phyloP scores from a whole-genome alignment of 768 basidiomycete species.

The Pleurotus cornucopiae region DNA sequence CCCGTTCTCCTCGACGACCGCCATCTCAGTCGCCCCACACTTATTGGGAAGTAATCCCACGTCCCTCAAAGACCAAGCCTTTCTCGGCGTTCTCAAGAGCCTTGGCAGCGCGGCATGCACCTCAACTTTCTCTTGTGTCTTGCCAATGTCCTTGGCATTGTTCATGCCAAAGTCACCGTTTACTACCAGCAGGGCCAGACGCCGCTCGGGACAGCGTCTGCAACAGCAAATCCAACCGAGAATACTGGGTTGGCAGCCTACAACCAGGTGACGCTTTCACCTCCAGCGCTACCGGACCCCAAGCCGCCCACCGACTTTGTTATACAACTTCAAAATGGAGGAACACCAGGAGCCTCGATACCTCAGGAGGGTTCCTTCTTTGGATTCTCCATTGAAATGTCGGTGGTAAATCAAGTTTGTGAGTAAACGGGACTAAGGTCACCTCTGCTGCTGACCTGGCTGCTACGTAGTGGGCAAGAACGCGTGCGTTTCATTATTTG shows the following conservation, averaged over 20 bases:
- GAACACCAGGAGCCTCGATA: slow-evolving; percentile 30
- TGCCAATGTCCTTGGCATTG: slow-evolving; percentile 9
- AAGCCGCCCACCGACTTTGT: slow-evolving; percentile 37
- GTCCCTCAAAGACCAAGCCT: slow-evolving; percentile 6
- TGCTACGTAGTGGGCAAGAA: slow-evolving; percentile 29
- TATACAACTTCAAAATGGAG: slow-evolving; percentile 36
- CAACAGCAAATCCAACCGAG: slow-evolving; percentile 29
- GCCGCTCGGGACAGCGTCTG: slow-evolving; percentile 16
- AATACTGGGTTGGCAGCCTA: slow-evolving; percentile 54
- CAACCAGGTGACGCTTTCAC: slow-evolving; percentile 41
- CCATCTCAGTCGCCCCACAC: neutral
- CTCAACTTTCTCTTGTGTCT: slow-evolving; percentile 4
- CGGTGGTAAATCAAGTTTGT: slow-evolving; percentile 49
- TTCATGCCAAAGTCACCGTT: slow-evolving; percentile 26
- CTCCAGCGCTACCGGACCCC: slow-evolving; percentile 50
- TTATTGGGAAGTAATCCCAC: slow-evolving; percentile 5
- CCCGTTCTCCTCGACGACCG: neutral
- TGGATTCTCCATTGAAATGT: slow-evolving; percentile 60
- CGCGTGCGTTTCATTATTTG: slow-evolving; percentile 17
- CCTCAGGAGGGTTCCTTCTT: slow-evolving; percentile 39
- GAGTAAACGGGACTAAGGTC: slow-evolving; percentile 19
- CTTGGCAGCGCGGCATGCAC: slow-evolving; percentile 3
- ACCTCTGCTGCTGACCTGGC: neutral
- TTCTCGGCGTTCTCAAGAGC: slow-evolving; percentile 8
- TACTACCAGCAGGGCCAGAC: slow-evolving; percentile 29